Evolutionary conservation across 2,329 filamentous ascomycete species (phyloP).

Genomic region (Domatiomyces catenatus): DNA sequence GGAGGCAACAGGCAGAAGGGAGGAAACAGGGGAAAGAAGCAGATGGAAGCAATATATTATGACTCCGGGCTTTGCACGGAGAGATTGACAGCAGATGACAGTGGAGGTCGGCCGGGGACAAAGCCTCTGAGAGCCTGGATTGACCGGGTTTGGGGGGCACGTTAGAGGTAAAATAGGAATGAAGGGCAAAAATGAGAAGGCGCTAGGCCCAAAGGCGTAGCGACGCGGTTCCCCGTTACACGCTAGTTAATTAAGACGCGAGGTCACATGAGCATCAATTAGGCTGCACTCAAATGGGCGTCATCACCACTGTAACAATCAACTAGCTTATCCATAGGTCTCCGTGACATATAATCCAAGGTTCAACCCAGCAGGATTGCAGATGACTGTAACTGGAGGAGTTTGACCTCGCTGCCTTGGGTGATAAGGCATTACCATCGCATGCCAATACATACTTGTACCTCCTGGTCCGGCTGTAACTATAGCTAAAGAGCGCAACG

Average conservation of each 20-base stretch:
- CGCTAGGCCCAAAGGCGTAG: background rate
- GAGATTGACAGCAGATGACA: background rate
- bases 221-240: background rate
- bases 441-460: too few relatives aligned
- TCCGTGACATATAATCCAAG: too few relatives aligned
- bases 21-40: constrained; percentile 3
- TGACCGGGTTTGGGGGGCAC: background rate
- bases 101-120: background rate
- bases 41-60: constrained; percentile 1
- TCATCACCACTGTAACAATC: too few relatives aligned
- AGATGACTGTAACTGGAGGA: too few relatives aligned
- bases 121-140: background rate
- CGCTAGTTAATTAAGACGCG: background rate
- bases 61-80: background rate
- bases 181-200: background rate
- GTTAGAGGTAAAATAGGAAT: background rate
- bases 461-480: too few relatives aligned
- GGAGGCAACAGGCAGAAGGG: background rate
- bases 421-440: too few relatives aligned
- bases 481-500: background rate
- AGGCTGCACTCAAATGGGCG: background rate
- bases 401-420: too few relatives aligned
- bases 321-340: too few relatives aligned
- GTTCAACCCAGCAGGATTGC: too few relatives aligned
- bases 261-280: background rate